Evolutionary conservation across 108 stramenopile genomes (phyloP), one percentile per base, ranked within the genome.

Genomic region (Mediolabrus comicus): DNA sequence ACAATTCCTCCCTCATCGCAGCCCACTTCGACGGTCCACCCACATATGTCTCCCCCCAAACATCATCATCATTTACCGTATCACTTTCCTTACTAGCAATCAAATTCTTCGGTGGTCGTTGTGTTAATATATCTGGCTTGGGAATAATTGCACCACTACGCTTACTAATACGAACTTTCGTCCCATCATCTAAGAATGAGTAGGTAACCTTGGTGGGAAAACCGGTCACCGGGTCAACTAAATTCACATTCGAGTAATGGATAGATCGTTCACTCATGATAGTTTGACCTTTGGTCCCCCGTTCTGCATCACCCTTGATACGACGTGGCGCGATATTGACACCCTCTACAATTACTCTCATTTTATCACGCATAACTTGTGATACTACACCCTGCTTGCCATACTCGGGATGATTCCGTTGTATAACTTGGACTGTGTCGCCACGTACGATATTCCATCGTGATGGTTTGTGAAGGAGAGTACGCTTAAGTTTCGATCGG

Each of bases 141-240:
- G 96, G 96, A 72, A 98, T 96, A 55, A 98, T 91, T 6, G 95
- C 91, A 12, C 95, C 96, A 60, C 87, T 89, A 69, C 87, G 81
- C 76, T 91, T 94, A 16, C 94, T 65, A 38, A 98, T 93, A 26
- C 98, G 80, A 10, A 98, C 98, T 75, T 95, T 96, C n/a, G 93
- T 91, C 52, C 97, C 98, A 67, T 95, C 89, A n/a, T 93, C 94
- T 59, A 97, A 67, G 36, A 82, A 83, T 33, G 88, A 86, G 59
- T 89, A 74, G 10, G 66, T 65, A 16, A 97, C 71, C 53, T 92
- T 87, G 1, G 98, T 98, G 2, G 98, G 97, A 28, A 83, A 61
- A 12, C 84, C 86, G 7, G 81, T 81, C 8, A 94, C 81, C 13
- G 93, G 93, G 84, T 92, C 91, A 3, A 93, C 84, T 31, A 94